Base-by-base conservation (phyloP, 441 rosid genomes). In the Adansonia grandidieri region DNA sequence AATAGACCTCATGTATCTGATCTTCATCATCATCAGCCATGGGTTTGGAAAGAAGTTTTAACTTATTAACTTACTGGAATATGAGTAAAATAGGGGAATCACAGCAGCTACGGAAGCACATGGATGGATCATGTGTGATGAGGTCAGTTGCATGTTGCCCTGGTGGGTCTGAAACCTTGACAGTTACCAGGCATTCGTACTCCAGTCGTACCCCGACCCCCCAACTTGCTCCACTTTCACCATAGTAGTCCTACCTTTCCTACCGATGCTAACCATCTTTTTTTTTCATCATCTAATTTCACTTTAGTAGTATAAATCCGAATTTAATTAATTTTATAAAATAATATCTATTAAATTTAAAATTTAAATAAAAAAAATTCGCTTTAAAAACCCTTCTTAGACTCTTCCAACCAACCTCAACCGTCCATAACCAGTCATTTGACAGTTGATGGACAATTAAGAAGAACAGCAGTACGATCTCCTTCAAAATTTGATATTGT, bases 91-190 rank as follows among this genome's bases (percentile, higher is more conserved):
- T 4, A 6, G 5, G 6, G 42, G 42, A 60, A 22, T 76, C 37
- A 37, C 42, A 37, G 47, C 10, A 60, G 53, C 24, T 61, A 44
- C 22, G 24, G n/a, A 32, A 73, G 78, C 87, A 86, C 87, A 84
- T 84, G 82, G 79, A 77, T 32, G 82, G 82, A 65, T 77, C 85
- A 65, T 71, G 84, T 63, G 74, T 50, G 50, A 68, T 62, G 78
- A 85, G 84, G 68, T 77, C 80, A 75, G 78, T 76, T 80, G 78
- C 77, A 77, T 64, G 84, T 80, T 77, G 65, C 80, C 64, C 42
- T 73, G 20, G 72, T 22, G 45, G 85, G 45, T 74, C 80, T n/a
- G 6, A 8, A 24, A 0, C 64, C 60, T 54, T 63, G 80, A 79
- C 66, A 51, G 50, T 56, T 77, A 81, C 80, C 66, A 0, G 37